Conservation (phyloP, 345 rosid genomes). For the Diplotaxis tenuifolia region DNA sequence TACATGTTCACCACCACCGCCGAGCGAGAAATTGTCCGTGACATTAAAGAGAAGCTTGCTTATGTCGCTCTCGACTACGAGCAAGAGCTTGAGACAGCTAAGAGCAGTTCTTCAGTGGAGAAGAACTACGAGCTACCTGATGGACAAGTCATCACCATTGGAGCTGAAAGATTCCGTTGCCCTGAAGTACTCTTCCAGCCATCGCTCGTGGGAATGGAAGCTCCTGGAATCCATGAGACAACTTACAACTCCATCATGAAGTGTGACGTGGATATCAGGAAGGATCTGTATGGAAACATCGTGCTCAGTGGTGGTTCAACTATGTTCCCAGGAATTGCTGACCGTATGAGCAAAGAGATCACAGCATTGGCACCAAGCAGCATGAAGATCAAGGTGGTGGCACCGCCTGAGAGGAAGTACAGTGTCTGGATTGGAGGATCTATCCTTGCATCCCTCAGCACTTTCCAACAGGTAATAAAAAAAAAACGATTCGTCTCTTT, state of each 20-base stretch:
- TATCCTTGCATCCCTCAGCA: slow-evolving; percentile 52
- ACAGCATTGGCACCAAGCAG: slow-evolving; percentile 46
- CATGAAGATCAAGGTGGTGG: slow-evolving; percentile 49
- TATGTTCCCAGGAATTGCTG: slow-evolving; percentile 48
- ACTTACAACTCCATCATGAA: slow-evolving; percentile 45
- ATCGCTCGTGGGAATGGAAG: slow-evolving; percentile 44
- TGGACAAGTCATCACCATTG: slow-evolving; percentile 50
- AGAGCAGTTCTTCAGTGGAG: slow-evolving; percentile 42
- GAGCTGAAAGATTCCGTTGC: slow-evolving; percentile 49
- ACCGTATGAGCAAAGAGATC: slow-evolving; percentile 49
- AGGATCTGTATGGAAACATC: slow-evolving; percentile 49
- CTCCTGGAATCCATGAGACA: slow-evolving; percentile 50
- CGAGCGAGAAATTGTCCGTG: slow-evolving; percentile 48
- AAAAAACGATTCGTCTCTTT: not conserved
- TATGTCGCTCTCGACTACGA: slow-evolving; percentile 48
- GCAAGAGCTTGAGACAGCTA: slow-evolving; percentile 44
- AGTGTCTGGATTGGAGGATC: slow-evolving; percentile 64
- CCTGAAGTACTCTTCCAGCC: slow-evolving; percentile 55
- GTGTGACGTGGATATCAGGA: slow-evolving; percentile 47
- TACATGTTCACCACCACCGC: slow-evolving; percentile 52
- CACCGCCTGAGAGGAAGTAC: slow-evolving; percentile 54
- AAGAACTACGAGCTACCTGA: slow-evolving; percentile 52
- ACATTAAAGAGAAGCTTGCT: slow-evolving; percentile 49
- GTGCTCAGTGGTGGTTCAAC: slow-evolving; percentile 57
- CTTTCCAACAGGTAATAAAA: slow-evolving; percentile 45